Base-by-base conservation (phyloP, 306 rosid genomes). In the Phaseolus lunatus region DNA sequence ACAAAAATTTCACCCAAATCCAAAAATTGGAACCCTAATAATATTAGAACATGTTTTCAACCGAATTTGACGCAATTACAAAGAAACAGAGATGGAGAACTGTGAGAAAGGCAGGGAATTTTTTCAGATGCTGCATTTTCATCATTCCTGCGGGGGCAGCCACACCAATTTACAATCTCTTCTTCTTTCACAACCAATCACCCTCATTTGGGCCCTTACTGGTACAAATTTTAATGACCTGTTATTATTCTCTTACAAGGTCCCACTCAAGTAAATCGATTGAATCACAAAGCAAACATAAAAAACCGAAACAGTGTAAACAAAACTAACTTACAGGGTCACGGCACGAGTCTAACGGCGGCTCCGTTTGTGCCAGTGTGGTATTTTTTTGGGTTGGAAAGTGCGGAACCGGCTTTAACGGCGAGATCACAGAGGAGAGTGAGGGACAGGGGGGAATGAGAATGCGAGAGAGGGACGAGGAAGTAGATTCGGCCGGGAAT, bases 401-500 rank as follows among this genome's bases (percentile, higher is more conserved):
- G 80, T 0, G 85, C 90, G 2, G 90, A 78, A 72, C 82, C 78
- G 24, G 97, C 91, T 76, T 84, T 86, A 63, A 90, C 89, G 12
- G 93, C 91, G 23, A 91, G 86, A 78, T 67, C 76, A 16, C 97
- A 91, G 74, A 91, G 92, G 11, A 85, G 86, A 3, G 87, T 78
- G 2, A 94, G 87, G 1, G 96, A 82, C 8, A 94, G 73, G 0
- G 87, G 89, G 1, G 71, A 45, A 4, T 73, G 37, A 23, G 96
- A 87, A 14, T 49, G 59, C 35, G 86, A 82, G 44, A 68, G 77
- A 1, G 97, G 93, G 43, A 91, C 24, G 5, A 91, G 82, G 75
- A 94, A 89, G 84, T 94, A 94, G 67, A 94, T 90, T 84, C 90
- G 86, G 3, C 96, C 93, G 0, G 85, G 84, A 7, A 81, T 81